phyloP scores from a whole-genome alignment of 2,329 filamentous ascomycete species.

The Beauveria pseudobassiana region DNA sequence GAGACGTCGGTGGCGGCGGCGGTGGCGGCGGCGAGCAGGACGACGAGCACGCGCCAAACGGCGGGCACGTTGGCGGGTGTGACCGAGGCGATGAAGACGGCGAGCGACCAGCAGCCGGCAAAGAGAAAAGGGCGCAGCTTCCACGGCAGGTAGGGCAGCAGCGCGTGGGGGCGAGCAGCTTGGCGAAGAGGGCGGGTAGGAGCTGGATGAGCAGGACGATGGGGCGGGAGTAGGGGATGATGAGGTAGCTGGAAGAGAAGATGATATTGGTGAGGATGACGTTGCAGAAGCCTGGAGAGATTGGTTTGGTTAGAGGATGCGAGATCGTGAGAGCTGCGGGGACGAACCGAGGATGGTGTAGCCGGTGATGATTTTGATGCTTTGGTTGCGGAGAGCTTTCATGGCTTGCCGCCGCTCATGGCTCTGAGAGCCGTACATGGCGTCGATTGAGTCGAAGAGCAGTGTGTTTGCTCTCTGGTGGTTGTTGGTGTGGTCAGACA shows the following conservation, averaged over 20 bases:
- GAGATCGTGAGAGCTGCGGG: neutral
- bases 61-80: constrained; percentile 28
- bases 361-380: constrained; percentile 7
- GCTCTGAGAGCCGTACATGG: neutral
- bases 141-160: constrained; percentile 22
- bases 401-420: constrained; percentile 4
- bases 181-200: constrained; percentile 23
- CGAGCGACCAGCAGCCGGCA: constrained; percentile 22
- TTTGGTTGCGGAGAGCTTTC: constrained; percentile 3
- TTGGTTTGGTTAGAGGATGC: neutral
- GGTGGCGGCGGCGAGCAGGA: constrained; percentile 21
- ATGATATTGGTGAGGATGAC: constrained; percentile 23
- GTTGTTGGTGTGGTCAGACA: neutral
- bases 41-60: constrained; percentile 21
- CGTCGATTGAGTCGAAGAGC: neutral
- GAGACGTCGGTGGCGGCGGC: constrained; percentile 26
- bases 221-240: constrained; percentile 26
- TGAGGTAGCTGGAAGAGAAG: constrained; percentile 27
- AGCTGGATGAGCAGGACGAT: constrained; percentile 25
- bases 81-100: constrained; percentile 19
- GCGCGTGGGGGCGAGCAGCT: constrained; percentile 19
- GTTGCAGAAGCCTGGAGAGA: constrained; percentile 22
- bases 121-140: constrained; percentile 22
- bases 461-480: no score
- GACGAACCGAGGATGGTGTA: constrained; percentile 9